These are phyloP conservation scores for Thelonectria rubi DNA, from an alignment of 2,329 filamentous ascomycete genomes.

Conservation along the genomic window DNA sequence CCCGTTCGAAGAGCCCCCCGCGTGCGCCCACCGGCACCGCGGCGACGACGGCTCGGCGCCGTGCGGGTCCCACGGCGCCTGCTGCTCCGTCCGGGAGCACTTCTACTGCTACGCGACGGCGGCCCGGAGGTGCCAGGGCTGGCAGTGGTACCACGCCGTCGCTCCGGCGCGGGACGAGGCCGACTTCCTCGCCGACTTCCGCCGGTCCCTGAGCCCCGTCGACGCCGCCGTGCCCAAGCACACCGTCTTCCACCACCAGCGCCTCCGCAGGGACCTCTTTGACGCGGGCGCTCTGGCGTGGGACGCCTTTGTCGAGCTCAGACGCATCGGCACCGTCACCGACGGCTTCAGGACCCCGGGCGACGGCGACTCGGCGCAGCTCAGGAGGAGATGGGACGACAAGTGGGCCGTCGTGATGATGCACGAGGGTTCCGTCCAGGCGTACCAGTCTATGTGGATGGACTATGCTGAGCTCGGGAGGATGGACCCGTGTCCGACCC, in stretches of 20 bases:
- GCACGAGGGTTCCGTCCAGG: too few relatives aligned
- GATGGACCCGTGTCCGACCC: not conserved
- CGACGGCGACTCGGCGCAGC: too few relatives aligned
- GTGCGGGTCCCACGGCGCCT: not conserved
- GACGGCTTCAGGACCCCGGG: too few relatives aligned
- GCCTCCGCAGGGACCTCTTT: not conserved
- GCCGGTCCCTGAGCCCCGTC: not conserved
- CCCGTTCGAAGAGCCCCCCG: conserved; percentile 1
- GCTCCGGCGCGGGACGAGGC: not conserved
- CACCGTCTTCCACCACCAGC: not conserved
- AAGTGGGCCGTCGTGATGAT: too few relatives aligned
- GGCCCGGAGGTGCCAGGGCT: not conserved
- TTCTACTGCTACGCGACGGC: not conserved
- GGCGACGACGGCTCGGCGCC: too few relatives aligned
- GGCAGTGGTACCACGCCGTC: not conserved
- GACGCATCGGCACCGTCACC: too few relatives aligned
- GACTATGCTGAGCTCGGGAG: not conserved
- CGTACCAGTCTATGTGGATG: too few relatives aligned
- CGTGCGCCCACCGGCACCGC: not conserved
- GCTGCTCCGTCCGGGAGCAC: not conserved
- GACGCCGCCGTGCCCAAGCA: not conserved
- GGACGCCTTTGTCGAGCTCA: not conserved
- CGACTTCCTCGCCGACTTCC: not conserved
- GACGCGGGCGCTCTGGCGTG: not conserved
- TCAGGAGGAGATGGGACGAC: too few relatives aligned